These are phyloP conservation scores for Umbelopsis sp. DNA, from an alignment of 192 early-diverging fungal species.

Conservation along the genomic window DNA sequence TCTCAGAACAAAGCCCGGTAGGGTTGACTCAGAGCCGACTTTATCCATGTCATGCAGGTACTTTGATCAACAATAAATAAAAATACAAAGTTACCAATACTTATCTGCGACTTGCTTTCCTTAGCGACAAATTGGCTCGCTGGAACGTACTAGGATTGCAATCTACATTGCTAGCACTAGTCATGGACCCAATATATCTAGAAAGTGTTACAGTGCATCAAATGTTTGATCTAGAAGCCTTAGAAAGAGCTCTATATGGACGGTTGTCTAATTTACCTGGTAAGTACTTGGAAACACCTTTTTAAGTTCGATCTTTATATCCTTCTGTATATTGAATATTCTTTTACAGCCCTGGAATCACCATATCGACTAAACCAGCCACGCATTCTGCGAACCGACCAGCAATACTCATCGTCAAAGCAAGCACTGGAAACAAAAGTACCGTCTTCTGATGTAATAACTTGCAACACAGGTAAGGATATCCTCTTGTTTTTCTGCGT, in stretches of 20 bases:
- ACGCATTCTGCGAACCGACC: conserved; percentile 16
- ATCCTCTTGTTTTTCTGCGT: no score
- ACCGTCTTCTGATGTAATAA: conserved; percentile 17
- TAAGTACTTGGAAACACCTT: not conserved
- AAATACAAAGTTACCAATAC: not conserved
- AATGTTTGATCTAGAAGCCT: conserved; percentile 57
- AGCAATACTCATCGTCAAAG: conserved; percentile 22
- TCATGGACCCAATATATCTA: conserved; percentile 73
- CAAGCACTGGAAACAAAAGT: conserved; percentile 15
- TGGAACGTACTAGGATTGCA: conserved; percentile 86
- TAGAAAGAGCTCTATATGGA: conserved; percentile 68
- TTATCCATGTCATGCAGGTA: conserved; percentile 76
- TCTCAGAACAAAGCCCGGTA: conserved; percentile 77
- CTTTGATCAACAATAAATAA: not conserved
- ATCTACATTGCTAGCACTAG: conserved; percentile 65
- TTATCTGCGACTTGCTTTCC: not conserved
- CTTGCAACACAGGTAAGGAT: conserved; percentile 28
- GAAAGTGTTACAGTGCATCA: conserved; percentile 67
- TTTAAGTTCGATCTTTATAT: no score
- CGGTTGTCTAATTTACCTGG: conserved; percentile 42
- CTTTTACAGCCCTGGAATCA: not conserved
- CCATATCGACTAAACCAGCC: not conserved
- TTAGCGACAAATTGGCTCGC: conserved; percentile 88
- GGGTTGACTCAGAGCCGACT: conserved; percentile 73
- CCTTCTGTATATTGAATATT: not conserved